Conservation (phyloP, 305 asterid genomes). For the Solanum hybrid region DNA sequence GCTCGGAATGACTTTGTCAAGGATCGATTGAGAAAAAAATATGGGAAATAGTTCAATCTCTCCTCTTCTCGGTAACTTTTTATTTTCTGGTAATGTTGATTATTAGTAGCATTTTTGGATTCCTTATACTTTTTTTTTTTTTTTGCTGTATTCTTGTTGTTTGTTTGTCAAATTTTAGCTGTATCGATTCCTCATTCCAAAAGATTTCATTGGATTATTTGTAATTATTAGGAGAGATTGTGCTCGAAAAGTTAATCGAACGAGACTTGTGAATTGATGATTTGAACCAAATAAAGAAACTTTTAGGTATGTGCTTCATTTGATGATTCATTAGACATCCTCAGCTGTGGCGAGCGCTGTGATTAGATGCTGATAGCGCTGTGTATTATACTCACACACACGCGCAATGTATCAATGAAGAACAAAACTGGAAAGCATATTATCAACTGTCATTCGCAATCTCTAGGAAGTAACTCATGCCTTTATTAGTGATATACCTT, state of each 20-base stretch:
- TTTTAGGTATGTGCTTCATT: not conserved
- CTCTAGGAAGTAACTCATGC: no score
- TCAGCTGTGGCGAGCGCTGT: not conserved
- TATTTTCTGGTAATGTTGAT: no score
- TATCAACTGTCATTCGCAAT: not conserved
- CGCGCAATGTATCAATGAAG: not conserved
- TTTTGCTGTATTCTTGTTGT: no score
- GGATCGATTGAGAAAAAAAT: conserved; percentile 48
- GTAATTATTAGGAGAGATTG: not conserved
- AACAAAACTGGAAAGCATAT: not conserved
- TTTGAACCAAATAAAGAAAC: not conserved
- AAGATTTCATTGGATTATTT: not conserved
- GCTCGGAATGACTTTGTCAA: conserved; percentile 59
- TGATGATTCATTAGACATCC: not conserved
- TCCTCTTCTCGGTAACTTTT: no score
- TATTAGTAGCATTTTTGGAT: not conserved
- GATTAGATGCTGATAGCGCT: no score
- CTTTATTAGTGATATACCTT: no score
- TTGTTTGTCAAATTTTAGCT: not conserved
- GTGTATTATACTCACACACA: not conserved
- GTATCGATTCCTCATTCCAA: not conserved
- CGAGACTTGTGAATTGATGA: not conserved
- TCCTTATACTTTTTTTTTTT: not conserved
- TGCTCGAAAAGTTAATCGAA: not conserved
- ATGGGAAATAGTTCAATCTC: conserved; percentile 12